Conservation (phyloP, 2,329 filamentous ascomycete species). For the Atkinsonella hypoxylon region DNA sequence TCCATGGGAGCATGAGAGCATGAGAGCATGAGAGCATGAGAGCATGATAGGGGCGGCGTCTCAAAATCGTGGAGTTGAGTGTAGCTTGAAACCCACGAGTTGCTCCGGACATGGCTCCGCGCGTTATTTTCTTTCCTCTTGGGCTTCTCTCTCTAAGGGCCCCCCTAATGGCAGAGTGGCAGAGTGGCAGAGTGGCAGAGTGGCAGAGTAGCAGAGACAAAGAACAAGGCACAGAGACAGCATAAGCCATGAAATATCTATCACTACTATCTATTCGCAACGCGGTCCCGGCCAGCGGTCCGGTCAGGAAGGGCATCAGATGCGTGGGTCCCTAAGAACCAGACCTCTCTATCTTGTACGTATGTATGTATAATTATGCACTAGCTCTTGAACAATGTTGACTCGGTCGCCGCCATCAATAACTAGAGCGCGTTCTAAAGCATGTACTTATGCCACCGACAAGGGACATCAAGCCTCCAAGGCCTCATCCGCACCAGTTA, state of each 20-base stretch:
- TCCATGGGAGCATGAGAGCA: background rate
- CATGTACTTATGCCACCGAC: background rate
- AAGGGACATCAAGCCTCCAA: constrained; percentile 2
- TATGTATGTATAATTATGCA: too few species aligned
- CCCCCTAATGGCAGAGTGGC: too few species aligned
- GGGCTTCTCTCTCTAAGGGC: background rate
- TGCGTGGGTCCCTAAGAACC: background rate
- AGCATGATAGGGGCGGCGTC: background rate
- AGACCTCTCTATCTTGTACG: background rate
- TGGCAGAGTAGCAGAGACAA: background rate
- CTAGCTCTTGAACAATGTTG: background rate
- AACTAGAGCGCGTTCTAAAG: constrained; percentile 2
- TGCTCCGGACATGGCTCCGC: background rate
- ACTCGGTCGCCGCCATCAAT: too few species aligned
- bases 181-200: too few species aligned
- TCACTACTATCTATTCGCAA: background rate
- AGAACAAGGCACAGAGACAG: background rate
- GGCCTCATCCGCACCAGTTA: constrained; percentile 5
- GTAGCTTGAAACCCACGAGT: background rate
- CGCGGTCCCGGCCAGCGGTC: background rate
- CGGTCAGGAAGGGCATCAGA: background rate
- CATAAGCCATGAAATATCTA: background rate
- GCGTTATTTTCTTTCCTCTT: background rate
- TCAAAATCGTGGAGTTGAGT: background rate
- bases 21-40: background rate